These are phyloP conservation scores for Ceratorhiza oryzae-sativae DNA, from an alignment of 1,284 basidiomycete species.

Conservation along the genomic window DNA sequence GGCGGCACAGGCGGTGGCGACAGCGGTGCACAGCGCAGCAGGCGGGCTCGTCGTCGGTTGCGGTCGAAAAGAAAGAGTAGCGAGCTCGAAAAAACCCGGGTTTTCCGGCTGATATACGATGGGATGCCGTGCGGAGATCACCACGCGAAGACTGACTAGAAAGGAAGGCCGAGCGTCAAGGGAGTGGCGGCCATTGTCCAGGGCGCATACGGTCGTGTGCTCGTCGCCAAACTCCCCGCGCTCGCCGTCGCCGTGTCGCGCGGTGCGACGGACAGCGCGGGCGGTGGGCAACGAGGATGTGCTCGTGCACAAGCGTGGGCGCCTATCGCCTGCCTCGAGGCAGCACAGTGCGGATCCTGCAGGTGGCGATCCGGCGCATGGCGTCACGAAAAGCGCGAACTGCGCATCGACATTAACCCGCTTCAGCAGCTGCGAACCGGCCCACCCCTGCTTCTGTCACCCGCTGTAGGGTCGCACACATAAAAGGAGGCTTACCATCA, in stretches of 20 bases:
- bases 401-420: conserved; percentile 13
- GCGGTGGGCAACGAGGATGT: conserved; percentile 1
- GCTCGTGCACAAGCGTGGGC: background rate
- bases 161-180: conserved; percentile 14
- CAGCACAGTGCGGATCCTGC: background rate
- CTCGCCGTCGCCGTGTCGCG: background rate
- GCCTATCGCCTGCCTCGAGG: conserved; percentile 25
- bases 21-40: no score
- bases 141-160: conserved; percentile 23
- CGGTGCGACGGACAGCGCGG: background rate
- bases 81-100: background rate
- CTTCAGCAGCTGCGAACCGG: conserved; percentile 10
- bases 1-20: no score
- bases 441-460: conserved; percentile 4
- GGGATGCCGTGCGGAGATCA: conserved; percentile 18
- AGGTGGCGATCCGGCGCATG: background rate
- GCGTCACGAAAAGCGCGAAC: conserved; percentile 21
- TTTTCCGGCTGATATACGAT: conserved; percentile 7
- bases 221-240: background rate
- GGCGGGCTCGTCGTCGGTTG: conserved; percentile 4
- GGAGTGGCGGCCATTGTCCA: background rate
- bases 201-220: conserved; percentile 12
- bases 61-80: conserved; percentile 9
- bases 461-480: background rate
- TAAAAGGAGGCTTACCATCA: background rate